These are phyloP conservation scores for Thraustochytrium striatum DNA, from an alignment of 352 stramenopile genomes.

Conservation along the genomic window DNA sequence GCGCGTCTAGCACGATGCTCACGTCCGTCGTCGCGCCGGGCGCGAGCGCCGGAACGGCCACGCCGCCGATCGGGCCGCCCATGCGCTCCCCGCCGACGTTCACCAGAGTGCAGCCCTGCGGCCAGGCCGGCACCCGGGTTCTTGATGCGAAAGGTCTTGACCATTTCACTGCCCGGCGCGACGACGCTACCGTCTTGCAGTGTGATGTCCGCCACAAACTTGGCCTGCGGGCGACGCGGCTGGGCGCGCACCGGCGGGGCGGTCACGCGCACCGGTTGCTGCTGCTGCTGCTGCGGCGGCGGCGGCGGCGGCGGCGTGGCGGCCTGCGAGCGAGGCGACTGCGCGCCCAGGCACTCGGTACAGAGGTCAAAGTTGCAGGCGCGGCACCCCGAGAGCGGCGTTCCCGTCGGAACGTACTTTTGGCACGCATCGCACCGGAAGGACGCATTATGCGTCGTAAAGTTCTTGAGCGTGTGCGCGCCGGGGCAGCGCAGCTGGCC, in stretches of 20 bases:
- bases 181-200: constrained; percentile 73
- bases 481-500: too few species aligned
- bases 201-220: constrained; percentile 76
- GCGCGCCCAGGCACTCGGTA: too few species aligned
- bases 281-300: not conserved
- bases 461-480: too few species aligned
- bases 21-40: constrained; percentile 49
- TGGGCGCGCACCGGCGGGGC: not conserved
- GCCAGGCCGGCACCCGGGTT: constrained; percentile 61
- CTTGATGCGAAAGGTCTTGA: constrained; percentile 77
- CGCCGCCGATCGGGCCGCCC: constrained; percentile 48
- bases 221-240: not conserved
- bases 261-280: not conserved
- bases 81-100: constrained; percentile 53
- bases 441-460: too few species aligned
- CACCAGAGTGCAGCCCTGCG: constrained; percentile 48
- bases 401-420: too few species aligned
- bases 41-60: not conserved
- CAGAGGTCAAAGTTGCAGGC: too few species aligned
- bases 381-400: too few species aligned
- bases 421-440: too few species aligned
- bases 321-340: not conserved
- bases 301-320: not conserved
- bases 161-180: constrained; percentile 64
- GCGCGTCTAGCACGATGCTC: constrained; percentile 44